These are phyloP conservation scores for Colletotrichum camelliae DNA, from an alignment of 2,329 filamentous ascomycete genomes.

Conservation along the genomic window DNA sequence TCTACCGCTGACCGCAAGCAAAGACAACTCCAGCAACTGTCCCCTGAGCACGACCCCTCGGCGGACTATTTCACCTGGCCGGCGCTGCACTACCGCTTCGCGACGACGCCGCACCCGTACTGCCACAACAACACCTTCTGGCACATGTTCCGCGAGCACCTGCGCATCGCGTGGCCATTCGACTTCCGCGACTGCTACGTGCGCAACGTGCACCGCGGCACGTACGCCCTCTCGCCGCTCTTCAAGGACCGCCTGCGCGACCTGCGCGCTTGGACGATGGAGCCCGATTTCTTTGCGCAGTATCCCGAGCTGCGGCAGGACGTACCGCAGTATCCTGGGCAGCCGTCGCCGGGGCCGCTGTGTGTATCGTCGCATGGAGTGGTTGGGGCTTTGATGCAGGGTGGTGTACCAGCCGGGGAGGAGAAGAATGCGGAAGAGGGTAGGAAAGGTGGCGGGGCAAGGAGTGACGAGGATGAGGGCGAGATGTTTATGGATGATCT, in stretches of 20 bases:
- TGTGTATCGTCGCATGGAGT: rapidly evolving
- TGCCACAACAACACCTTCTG: conserved; percentile 36
- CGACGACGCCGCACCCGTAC: conserved; percentile 32
- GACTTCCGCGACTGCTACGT: conserved; percentile 30
- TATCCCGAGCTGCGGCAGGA: conserved; percentile 36
- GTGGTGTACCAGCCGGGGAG: rapidly evolving
- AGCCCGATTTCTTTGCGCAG: conserved; percentile 27
- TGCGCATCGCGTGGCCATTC: conserved; percentile 29
- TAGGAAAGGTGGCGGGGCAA: rapidly evolving
- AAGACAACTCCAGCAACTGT: not conserved
- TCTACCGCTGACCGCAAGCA: not conserved
- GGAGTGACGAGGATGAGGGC: not conserved
- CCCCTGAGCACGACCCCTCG: not conserved
- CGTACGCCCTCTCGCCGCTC: conserved; percentile 24
- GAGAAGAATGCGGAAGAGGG: no score
- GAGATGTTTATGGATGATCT: not conserved
- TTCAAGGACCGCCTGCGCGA: conserved; percentile 29
- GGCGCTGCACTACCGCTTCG: conserved; percentile 31
- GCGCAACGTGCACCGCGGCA: conserved; percentile 24
- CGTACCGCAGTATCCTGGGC: conserved; percentile 24
- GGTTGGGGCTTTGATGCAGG: not conserved
- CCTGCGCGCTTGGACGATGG: conserved; percentile 33
- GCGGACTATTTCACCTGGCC: conserved; percentile 23
- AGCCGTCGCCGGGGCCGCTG: not conserved
- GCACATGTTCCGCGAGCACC: conserved; percentile 26